Evolutionary conservation across 176 grass and related monocot genomes (phyloP), one percentile per base, ranked within the genome.

Genomic region (Oryza australiensis): DNA sequence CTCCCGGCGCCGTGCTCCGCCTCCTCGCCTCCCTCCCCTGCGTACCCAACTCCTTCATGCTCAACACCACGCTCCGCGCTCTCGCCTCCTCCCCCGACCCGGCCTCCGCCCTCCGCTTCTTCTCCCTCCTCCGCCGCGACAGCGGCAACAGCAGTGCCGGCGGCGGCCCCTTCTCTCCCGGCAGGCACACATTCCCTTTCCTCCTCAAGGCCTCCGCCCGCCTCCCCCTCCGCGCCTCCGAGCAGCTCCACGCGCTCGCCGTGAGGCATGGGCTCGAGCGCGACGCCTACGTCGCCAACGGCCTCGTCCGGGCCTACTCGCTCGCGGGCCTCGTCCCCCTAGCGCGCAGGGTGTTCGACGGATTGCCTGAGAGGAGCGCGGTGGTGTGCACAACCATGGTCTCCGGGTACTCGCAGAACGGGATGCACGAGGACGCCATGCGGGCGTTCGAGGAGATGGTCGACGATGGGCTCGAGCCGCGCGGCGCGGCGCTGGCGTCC

Each of bases 121-220:
- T 91, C 45, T 74, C 69, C 62, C 37, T 38, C 24, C 33, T 72
- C 18, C 80, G 72, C 60, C 84, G 66, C 18, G 70, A 62, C 12
- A 24, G 28, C 20, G 26, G 66, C 32, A n/a, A n/a, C n/a, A n/a
- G n/a, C n/a, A n/a, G n/a, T n/a, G n/a, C n/a, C n/a, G 70, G 62
- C 12, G 32, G 28, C 20, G 26, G 66, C 32, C 7, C 28, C 32
- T 41, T 62, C 18, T 38, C 64, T 4, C 74, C 83, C 9, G 86
- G 87, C 10, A 68, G 82, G 26, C 86, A 89, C 28, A 88, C 87
- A 32, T 83, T 91, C 51, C 74, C 89, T 9, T 86, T 84, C 73
- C 83, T 94, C 64, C 89, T 94, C 18, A 86, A 89, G 67, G 83
- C 83, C 30, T 84, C 77, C 49, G 83, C 66, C 8, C 43, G 65